Conservation (phyloP, 2,329 filamentous ascomycete genomes). For the Aspergillus bombycis region DNA sequence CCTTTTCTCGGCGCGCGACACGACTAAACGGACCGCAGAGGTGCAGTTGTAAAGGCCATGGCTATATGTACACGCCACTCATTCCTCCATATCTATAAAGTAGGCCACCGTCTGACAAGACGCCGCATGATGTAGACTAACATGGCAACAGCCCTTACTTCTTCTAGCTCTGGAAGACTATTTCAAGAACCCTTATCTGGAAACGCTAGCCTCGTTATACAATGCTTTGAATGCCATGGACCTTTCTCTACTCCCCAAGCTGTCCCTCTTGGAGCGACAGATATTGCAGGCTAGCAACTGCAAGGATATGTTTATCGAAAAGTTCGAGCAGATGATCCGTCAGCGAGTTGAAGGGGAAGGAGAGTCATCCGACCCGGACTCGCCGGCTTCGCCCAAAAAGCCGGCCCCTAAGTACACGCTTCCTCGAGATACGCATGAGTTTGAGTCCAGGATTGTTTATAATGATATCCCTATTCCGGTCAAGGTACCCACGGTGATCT, state of each 20-base stretch:
- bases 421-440: conserved; percentile 94
- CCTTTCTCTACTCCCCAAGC: conserved; percentile 83
- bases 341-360: conserved; percentile 73
- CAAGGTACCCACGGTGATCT: conserved; percentile 90
- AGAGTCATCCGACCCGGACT: conserved; percentile 34
- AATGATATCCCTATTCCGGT: conserved; percentile 96
- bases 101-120: conserved; percentile 38
- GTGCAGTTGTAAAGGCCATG: conserved; percentile 96
- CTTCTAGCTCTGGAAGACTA: conserved; percentile 93
- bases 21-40: conserved; percentile 54
- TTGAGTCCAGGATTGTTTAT: conserved; percentile 93
- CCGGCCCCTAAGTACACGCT: conserved; percentile 70
- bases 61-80: conserved; percentile 97
- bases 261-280: conserved; percentile 81
- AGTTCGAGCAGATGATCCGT: conserved; percentile 93
- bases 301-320: conserved; percentile 95
- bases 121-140: not conserved
- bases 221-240: conserved; percentile 97
- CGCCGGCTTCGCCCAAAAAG: conserved; percentile 55
- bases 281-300: conserved; percentile 89
- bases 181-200: conserved; percentile 85
- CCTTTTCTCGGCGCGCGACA: not conserved
- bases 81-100: conserved; percentile 98
- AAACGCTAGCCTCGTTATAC: conserved; percentile 86
- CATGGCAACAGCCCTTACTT: conserved; percentile 69